phyloP scores from a whole-genome alignment of 2,329 filamentous ascomycete species.

The Coniochaeta hoffmannii region DNA sequence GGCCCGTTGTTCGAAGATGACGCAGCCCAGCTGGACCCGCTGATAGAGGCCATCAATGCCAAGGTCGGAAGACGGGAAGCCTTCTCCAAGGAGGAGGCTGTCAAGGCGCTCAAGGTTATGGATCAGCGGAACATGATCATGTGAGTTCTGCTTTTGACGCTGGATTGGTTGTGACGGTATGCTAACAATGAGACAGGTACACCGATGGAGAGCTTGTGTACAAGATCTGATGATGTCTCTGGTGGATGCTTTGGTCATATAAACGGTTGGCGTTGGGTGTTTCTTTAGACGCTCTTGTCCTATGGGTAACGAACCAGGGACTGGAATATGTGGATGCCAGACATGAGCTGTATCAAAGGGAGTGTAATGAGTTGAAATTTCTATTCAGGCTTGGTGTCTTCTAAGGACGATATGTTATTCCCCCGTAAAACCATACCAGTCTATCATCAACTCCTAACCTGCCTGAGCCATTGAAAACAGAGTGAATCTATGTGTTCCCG shows the following conservation, averaged over 20 bases:
- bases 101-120: constrained; percentile 71
- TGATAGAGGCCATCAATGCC: constrained; percentile 74
- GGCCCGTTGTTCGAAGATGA: constrained; percentile 83
- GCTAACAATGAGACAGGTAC: constrained; percentile 33
- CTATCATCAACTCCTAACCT: background rate
- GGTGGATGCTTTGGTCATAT: background rate
- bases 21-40: constrained; percentile 63
- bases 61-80: constrained; percentile 50
- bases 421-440: background rate
- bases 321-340: background rate
- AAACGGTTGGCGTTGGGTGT: constrained; percentile 3
- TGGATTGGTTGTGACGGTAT: constrained; percentile 4
- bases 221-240: constrained; percentile 49
- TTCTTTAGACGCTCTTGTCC: background rate
- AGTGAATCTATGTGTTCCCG: background rate
- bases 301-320: background rate
- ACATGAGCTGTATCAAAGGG: background rate
- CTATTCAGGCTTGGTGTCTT: background rate
- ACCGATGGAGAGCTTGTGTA: constrained; percentile 60
- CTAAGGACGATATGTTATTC: background rate
- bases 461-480: background rate
- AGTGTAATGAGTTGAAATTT: background rate
- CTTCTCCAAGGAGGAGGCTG: constrained; percentile 67
- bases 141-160: constrained; percentile 52
- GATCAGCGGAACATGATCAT: constrained; percentile 85